Base-by-base conservation (phyloP, 225 moss, liverwort and hornwort genomes). In the Antitrichia curtipendula region DNA sequence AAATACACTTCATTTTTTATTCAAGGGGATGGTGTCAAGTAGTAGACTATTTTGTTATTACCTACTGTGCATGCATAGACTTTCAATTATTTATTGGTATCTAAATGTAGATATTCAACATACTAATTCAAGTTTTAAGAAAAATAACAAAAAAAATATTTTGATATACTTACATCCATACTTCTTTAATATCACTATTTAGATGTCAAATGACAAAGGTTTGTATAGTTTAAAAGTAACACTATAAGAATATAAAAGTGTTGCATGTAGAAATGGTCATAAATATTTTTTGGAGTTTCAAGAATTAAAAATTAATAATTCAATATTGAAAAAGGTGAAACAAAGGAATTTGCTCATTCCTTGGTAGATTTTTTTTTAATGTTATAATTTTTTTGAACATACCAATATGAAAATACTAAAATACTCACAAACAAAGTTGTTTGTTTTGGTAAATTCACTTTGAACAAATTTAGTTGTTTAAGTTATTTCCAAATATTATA, bases 241-340 rank as follows among this genome's bases (percentile, higher is more conserved):
- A 23, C 0, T 25, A 0, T 15, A 41, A 41, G 2, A 47, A 29
- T 47, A 31, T 18, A 29, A 47, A 40, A 10, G 7, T 31, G 2
- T 19, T 41, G 25, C 4, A 41, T 24, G 4, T 13, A 69, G 40
- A 69, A 69, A 69, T 40, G 40, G 1, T 6, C 6, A 45, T 10
- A 29, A 72, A 45, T 1, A 29, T 3, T 45, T 17, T 29, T 47
- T 10, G 18, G 29, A 73, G 4, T 47, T 43, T 17, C 0, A 28
- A 45, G 8, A 28, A 29, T 72, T 2, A 28, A 10, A 3, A n/a
- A 20, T 19, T 19, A 19, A n/a, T 11, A n/a, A 66, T 12, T 7
- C 7, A n/a, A 21, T 66, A 21, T n/a, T 12, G 0, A 0, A 21
- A 1, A n/a, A n/a, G 21, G 7, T 38, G 22, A 22, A 12, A 12